Percentiles rank a stretch among this genome's conserved stretches.
These are phyloP conservation scores for Saccharomyces pastorianus DNA, from an alignment of 1,139 yeast genomes.

Conservation along the genomic window DNA sequence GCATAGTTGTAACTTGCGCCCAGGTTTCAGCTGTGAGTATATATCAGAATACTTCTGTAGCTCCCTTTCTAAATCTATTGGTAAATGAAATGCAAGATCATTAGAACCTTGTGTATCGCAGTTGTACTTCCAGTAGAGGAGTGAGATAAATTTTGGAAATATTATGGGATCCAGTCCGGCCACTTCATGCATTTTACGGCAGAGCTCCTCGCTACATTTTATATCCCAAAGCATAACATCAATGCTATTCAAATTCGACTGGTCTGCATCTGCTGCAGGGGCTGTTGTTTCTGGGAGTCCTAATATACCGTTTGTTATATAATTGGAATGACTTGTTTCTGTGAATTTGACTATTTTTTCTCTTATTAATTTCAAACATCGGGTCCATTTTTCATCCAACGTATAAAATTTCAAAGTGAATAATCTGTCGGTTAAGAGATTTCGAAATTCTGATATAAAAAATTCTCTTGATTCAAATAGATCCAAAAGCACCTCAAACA, in stretches of 20 bases:
- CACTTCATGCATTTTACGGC: slow-evolving; percentile 27
- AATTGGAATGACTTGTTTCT: slow-evolving; percentile 3
- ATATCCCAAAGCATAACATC: slow-evolving; percentile 86
- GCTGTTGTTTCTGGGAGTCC: not conserved
- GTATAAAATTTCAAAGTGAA: slow-evolving; percentile 43
- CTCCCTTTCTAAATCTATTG: slow-evolving; percentile 16
- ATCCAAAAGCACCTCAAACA: slow-evolving; percentile 59
- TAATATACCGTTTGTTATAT: not conserved
- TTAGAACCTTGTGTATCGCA: slow-evolving; percentile 4
- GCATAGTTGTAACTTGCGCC: slow-evolving; percentile 51
- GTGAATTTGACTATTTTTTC: slow-evolving; percentile 10
- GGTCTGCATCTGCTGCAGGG: slow-evolving; percentile 10
- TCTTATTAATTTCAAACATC: slow-evolving; percentile 17
- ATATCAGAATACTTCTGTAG: slow-evolving; percentile 39
- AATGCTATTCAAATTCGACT: slow-evolving; percentile 48
- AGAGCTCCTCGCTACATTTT: slow-evolving; percentile 41
- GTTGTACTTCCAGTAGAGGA: slow-evolving; percentile 24
- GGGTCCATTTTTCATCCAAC: slow-evolving; percentile 24
- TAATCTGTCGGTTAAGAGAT: slow-evolving; percentile 55
- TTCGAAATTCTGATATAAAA: slow-evolving; percentile 63
- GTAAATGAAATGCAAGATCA: slow-evolving; percentile 3
- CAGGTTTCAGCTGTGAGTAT: slow-evolving; percentile 42
- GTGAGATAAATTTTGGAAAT: slow-evolving; percentile 24
- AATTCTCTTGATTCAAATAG: slow-evolving; percentile 73
- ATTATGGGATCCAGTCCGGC: slow-evolving; percentile 12